These are phyloP conservation scores for Eremothecium cymbalariae DNA, from an alignment of 1,139 yeast genomes.

Conservation along the genomic window DNA sequence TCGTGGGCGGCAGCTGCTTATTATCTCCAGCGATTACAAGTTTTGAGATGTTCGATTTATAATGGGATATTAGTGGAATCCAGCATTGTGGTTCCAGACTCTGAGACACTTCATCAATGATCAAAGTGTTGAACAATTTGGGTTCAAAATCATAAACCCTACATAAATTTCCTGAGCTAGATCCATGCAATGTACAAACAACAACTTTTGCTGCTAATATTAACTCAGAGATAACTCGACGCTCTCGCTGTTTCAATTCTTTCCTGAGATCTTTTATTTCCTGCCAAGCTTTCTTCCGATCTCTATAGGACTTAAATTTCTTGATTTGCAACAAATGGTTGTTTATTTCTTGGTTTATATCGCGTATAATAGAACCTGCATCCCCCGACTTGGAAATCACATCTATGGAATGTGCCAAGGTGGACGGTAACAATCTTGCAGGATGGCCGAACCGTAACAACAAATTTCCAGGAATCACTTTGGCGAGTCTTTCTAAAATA, in stretches of 20 bases:
- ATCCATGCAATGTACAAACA: constrained; percentile 78
- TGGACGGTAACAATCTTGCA: constrained; percentile 62
- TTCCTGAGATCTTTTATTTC: constrained; percentile 62
- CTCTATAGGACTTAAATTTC: constrained; percentile 58
- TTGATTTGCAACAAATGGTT: constrained; percentile 49
- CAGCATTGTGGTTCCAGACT: constrained; percentile 93
- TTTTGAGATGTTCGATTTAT: constrained; percentile 42
- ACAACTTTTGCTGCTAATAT: constrained; percentile 60
- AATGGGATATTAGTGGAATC: constrained; percentile 77
- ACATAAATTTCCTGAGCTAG: constrained; percentile 63
- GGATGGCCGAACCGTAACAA: constrained; percentile 88
- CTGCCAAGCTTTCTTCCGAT: constrained; percentile 57
- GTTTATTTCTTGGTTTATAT: constrained; percentile 64
- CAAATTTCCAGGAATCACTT: constrained; percentile 41
- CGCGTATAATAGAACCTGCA: constrained; percentile 55
- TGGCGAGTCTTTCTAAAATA: constrained; percentile 68
- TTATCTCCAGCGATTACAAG: constrained; percentile 81
- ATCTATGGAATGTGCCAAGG: constrained; percentile 69
- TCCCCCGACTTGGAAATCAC: constrained; percentile 57
- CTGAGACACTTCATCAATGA: constrained; percentile 94
- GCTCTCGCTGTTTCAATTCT: constrained; percentile 63
- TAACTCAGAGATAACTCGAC: constrained; percentile 51
- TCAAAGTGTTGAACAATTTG: constrained; percentile 63
- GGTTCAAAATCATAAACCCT: constrained; percentile 36
- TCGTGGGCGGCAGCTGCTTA: constrained; percentile 77